Conservation (phyloP, 208 protist genomes). For the Naegleria fowleri region DNA sequence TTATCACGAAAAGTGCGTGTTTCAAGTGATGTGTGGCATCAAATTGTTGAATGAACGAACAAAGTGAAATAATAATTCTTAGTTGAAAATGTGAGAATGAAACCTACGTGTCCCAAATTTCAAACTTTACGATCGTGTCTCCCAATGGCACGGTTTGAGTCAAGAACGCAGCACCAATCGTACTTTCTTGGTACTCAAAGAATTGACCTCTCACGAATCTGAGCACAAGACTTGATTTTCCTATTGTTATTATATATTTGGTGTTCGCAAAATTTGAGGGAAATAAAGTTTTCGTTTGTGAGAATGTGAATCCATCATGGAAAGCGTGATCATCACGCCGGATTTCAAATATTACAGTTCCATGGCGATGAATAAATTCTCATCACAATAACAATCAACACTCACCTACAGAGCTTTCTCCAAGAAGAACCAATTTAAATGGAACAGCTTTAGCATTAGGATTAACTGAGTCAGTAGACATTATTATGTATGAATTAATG, state of each 20-base stretch:
- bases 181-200: slow-evolving; percentile 83
- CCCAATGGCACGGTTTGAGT: slow-evolving; percentile 76
- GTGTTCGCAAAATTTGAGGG: slow-evolving; percentile 65
- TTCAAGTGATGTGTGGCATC: not conserved
- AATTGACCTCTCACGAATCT: slow-evolving; percentile 84
- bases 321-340: too few relatives aligned
- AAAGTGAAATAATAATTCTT: not conserved
- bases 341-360: too few relatives aligned
- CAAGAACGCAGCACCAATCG: slow-evolving; percentile 83
- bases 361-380: not conserved
- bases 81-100: not conserved
- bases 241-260: slow-evolving; percentile 55
- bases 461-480: not conserved
- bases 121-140: slow-evolving; percentile 70
- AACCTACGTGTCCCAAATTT: slow-evolving; percentile 76
- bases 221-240: slow-evolving; percentile 71
- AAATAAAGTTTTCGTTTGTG: too few relatives aligned
- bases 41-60: not conserved
- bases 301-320: too few relatives aligned
- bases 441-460: not conserved
- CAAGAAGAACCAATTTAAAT: slow-evolving; percentile 13
- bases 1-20: too few relatives aligned
- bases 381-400: not conserved
- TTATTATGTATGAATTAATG: not conserved
- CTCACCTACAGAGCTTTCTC: slow-evolving; percentile 11